phyloP scores from a whole-genome alignment of 2,329 filamentous ascomycete species.

The Alternaria arborescens region DNA sequence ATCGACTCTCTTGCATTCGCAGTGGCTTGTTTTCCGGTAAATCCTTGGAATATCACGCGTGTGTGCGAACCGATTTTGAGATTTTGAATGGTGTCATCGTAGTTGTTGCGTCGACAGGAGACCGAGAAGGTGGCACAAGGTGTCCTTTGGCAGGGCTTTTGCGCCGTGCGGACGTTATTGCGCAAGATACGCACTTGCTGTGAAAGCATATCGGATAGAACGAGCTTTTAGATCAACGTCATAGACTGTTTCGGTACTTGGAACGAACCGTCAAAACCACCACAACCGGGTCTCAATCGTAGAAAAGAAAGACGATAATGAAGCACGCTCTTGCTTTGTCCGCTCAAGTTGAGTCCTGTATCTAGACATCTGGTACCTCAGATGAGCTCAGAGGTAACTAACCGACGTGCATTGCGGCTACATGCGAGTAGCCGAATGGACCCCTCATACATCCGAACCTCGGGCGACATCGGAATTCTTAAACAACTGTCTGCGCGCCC shows the following conservation, averaged over 20 bases:
- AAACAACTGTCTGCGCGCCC: neutral
- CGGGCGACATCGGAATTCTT: constrained; percentile 6
- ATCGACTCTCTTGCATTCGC: constrained; percentile 79
- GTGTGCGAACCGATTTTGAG: constrained; percentile 73
- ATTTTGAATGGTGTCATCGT: constrained; percentile 70
- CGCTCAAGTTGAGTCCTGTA: neutral
- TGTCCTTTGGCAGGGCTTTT: constrained; percentile 4
- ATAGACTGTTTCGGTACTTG: constrained; percentile 5
- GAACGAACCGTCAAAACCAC: neutral
- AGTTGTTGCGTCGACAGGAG: constrained; percentile 51
- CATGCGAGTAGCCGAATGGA: constrained; percentile 26
- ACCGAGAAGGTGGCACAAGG: constrained; percentile 39
- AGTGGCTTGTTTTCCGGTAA: constrained; percentile 74
- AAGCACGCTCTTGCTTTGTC: neutral
- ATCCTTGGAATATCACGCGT: constrained; percentile 74
- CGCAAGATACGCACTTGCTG: constrained; percentile 22
- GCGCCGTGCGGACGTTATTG: constrained; percentile 12
- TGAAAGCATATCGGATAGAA: constrained; percentile 22
- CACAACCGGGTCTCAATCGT: neutral
- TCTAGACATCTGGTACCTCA: neutral
- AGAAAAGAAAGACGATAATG: neutral
- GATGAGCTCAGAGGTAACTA: constrained; percentile 13
- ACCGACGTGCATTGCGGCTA: constrained; percentile 22
- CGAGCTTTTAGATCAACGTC: constrained; percentile 16
- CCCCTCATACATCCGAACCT: constrained; percentile 16